Evolutionary conservation across 345 rosid genomes (phyloP).

Genomic region (Gossypium sturtianum): DNA sequence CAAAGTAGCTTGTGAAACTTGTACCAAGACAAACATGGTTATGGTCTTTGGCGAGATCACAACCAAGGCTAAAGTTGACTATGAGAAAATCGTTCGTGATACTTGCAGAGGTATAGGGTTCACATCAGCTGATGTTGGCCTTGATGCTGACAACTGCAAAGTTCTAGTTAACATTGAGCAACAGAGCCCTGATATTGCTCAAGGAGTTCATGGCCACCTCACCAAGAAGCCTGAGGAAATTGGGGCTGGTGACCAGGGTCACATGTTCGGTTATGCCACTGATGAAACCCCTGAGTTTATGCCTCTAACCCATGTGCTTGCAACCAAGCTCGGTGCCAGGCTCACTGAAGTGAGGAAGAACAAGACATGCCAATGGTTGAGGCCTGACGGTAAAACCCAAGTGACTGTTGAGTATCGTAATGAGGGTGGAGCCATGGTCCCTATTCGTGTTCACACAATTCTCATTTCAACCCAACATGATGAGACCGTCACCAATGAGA

Average conservation of each 20-base stretch:
- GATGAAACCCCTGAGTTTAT: constrained; percentile 72
- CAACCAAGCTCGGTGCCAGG: constrained; percentile 79
- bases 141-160: constrained; percentile 68
- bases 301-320: constrained; percentile 77
- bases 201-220: constrained; percentile 78
- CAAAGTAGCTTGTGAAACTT: constrained; percentile 82
- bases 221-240: constrained; percentile 79
- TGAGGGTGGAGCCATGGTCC: constrained; percentile 67
- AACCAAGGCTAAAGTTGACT: constrained; percentile 58
- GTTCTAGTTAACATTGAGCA: constrained; percentile 74
- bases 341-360: constrained; percentile 78
- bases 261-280: constrained; percentile 81
- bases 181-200: constrained; percentile 81
- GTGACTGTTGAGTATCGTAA: constrained; percentile 69
- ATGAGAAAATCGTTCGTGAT: constrained; percentile 68
- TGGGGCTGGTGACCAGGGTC: constrained; percentile 85
- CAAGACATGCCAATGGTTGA: constrained; percentile 69
- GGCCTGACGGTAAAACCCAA: constrained; percentile 86
- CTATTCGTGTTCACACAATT: constrained; percentile 64
- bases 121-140: constrained; percentile 65
- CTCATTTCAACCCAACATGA: constrained; percentile 86
- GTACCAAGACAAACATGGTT: constrained; percentile 80
- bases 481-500: constrained; percentile 64
- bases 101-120: constrained; percentile 78
- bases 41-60: constrained; percentile 88